A percentile compares a stretch with the other conserved stretches of the same genome.
These are phyloP conservation scores for Dipodascopsis uninucleata DNA, from an alignment of 805 yeast genomes.

Conservation along the genomic window DNA sequence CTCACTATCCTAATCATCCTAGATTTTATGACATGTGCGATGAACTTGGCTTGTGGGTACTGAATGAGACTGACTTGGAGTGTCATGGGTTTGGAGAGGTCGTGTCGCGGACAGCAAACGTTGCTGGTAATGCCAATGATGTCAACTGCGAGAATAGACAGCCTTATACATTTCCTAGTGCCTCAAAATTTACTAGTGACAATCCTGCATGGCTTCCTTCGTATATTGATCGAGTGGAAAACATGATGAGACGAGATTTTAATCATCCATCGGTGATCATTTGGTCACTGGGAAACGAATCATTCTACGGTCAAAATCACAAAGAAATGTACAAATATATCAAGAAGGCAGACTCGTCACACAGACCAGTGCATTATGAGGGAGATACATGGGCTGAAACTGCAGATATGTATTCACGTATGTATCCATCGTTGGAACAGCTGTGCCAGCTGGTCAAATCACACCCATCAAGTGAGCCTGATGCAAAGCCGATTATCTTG, in stretches of 20 bases:
- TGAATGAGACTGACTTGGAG: slow-evolving; percentile 41
- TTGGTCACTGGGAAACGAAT: slow-evolving; percentile 43
- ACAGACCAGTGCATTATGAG: slow-evolving; percentile 41
- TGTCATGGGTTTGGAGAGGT: slow-evolving; percentile 38
- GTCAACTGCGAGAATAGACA: no score
- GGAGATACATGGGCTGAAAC: slow-evolving; percentile 34
- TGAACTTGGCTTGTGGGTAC: slow-evolving; percentile 38
- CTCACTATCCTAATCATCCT: slow-evolving; percentile 42
- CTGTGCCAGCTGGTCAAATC: slow-evolving; percentile 30
- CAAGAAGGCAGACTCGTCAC: slow-evolving; percentile 31
- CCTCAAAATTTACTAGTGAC: slow-evolving; percentile 34
- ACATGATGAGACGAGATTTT: slow-evolving; percentile 37
- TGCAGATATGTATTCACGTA: slow-evolving; percentile 36
- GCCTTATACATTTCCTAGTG: slow-evolving; percentile 11
- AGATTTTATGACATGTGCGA: slow-evolving; percentile 36
- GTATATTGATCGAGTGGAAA: slow-evolving; percentile 38
- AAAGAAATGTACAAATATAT: slow-evolving; percentile 34
- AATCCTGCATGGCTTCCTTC: slow-evolving; percentile 38
- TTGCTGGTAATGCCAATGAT: slow-evolving; percentile 14
- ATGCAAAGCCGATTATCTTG: slow-evolving; percentile 36
- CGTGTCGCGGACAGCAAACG: slow-evolving; percentile 6
- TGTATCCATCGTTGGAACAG: slow-evolving; percentile 36
- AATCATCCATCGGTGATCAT: slow-evolving; percentile 39
- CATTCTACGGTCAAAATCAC: slow-evolving; percentile 39
- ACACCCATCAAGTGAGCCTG: slow-evolving; percentile 15